Conservation (phyloP, 345 rosid genomes). For the Citrus trifoliata region DNA sequence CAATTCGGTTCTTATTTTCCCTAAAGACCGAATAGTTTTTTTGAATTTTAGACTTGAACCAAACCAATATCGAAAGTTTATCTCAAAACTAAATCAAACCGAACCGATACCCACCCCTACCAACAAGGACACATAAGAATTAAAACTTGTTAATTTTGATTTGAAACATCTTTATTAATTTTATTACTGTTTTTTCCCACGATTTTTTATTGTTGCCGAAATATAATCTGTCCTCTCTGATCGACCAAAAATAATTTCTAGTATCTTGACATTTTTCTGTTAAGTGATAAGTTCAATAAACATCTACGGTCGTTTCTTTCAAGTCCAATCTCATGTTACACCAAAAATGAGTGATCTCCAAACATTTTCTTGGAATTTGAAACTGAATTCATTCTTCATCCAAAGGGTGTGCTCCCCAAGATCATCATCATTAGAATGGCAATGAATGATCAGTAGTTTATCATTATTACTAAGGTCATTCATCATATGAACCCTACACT, state of each 20-base stretch:
- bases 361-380: background rate
- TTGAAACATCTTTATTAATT: too few species aligned
- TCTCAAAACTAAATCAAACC: too few species aligned
- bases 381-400: background rate
- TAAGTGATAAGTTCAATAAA: background rate
- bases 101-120: too few species aligned
- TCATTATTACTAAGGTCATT: background rate
- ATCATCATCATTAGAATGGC: constrained; percentile 9
- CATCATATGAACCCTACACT: too few species aligned
- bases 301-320: background rate
- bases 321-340: background rate
- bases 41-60: too few species aligned
- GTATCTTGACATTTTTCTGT: background rate
- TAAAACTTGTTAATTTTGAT: too few species aligned
- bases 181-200: background rate
- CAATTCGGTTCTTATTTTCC: too few species aligned
- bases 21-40: too few species aligned
- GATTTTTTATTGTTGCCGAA: background rate
- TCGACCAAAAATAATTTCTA: background rate
- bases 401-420: constrained; percentile 3
- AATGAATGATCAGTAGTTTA: background rate
- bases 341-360: background rate
- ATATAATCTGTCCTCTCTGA: background rate
- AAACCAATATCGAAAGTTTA: too few species aligned
- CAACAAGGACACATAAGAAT: too few species aligned